Evolutionary conservation across 768 basidiomycete genomes (phyloP).

Genomic region (Gymnopilus junonius): DNA sequence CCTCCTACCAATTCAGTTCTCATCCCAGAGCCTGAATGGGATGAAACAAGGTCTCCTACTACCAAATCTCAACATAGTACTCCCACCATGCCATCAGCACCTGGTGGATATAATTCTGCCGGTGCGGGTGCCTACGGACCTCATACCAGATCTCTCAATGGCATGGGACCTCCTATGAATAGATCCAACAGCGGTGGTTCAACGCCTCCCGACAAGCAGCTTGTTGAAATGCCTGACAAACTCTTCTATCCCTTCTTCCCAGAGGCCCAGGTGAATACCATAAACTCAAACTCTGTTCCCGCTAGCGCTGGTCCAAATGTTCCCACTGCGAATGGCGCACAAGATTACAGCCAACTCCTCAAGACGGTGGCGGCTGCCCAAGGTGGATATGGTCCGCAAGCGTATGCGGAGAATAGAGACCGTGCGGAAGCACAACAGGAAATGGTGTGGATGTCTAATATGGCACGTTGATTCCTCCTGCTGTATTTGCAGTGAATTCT

Average conservation of each 20-base stretch:
- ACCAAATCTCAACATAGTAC: constrained; percentile 46
- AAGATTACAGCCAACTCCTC: constrained; percentile 53
- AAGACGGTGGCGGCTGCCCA: constrained; percentile 63
- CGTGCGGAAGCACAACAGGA: constrained; percentile 33
- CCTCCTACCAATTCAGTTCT: constrained; percentile 49
- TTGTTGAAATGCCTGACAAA: constrained; percentile 70
- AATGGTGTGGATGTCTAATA: constrained; percentile 18
- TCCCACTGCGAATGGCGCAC: constrained; percentile 4
- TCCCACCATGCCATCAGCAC: constrained; percentile 40
- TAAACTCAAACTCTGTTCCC: constrained; percentile 10
- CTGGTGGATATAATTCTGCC: constrained; percentile 33
- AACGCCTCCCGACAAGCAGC: constrained; percentile 45
- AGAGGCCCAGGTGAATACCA: constrained; percentile 40
- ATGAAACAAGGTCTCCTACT: constrained; percentile 45
- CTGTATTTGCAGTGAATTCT: neutral
- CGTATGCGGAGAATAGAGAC: constrained; percentile 74
- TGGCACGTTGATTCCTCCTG: constrained; percentile 11
- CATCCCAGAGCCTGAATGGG: constrained; percentile 58
- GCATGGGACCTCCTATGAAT: constrained; percentile 25
- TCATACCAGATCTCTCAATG: constrained; percentile 38
- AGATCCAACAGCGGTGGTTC: constrained; percentile 34
- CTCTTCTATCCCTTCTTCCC: constrained; percentile 84
- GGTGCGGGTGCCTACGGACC: constrained; percentile 25
- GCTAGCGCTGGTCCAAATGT: constrained; percentile 15
- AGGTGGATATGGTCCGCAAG: constrained; percentile 58